Percentiles rank a stretch among this genome's conserved stretches.
phyloP scores from a whole-genome alignment of 1,284 basidiomycete genomes.

The Pterula multifida region DNA sequence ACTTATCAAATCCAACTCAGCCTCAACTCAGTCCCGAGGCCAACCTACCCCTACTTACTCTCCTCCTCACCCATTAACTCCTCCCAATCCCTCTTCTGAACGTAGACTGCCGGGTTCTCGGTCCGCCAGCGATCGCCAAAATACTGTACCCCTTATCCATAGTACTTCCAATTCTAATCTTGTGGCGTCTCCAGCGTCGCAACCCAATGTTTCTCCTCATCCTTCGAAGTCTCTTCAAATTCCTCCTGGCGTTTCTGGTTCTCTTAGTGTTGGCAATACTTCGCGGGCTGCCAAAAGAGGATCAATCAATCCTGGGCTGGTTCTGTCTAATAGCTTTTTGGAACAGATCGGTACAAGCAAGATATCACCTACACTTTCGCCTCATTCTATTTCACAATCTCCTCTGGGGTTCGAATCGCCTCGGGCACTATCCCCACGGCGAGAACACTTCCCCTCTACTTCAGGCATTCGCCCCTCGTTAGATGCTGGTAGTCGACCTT shows the following conservation, averaged over 20 bases:
- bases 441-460: conserved; percentile 19
- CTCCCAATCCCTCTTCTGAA: neutral
- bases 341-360: neutral
- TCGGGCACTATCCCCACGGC: conserved; percentile 19
- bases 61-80: neutral
- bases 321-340: conserved; percentile 16
- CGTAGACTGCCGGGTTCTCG: neutral
- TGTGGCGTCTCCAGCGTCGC: neutral
- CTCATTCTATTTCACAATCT: conserved; percentile 6
- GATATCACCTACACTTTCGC: neutral
- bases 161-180: neutral
- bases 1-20: neutral
- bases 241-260: neutral
- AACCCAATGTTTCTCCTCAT: neutral
- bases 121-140: neutral
- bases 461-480: conserved; percentile 16
- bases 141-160: neutral
- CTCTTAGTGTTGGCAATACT: conserved; percentile 2
- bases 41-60: neutral
- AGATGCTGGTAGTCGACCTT: conserved; percentile 8
- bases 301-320: conserved; percentile 33
- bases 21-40: neutral
- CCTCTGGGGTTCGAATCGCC: conserved; percentile 8
- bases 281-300: conserved; percentile 28
- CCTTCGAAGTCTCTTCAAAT: neutral